Evolutionary conservation across 805 yeast genomes (phyloP).

Genomic region (Yueomyces sinensis): DNA sequence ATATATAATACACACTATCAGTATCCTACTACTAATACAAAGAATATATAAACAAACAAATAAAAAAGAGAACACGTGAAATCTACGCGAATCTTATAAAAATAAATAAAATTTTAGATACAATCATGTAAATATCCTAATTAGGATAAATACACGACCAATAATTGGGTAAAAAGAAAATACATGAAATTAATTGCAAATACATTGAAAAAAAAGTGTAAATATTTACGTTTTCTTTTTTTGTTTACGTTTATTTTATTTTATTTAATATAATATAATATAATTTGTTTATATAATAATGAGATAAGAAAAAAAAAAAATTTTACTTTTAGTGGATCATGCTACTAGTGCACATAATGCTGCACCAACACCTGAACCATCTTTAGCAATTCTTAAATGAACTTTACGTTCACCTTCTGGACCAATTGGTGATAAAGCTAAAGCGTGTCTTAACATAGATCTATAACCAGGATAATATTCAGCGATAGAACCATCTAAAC

Average conservation of each 20-base stretch:
- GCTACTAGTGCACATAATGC: slow-evolving; percentile 69
- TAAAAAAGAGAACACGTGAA: no score
- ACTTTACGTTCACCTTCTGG: slow-evolving; percentile 62
- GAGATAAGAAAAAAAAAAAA: no score
- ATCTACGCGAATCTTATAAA: no score
- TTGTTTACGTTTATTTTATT: no score
- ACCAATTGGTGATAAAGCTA: slow-evolving; percentile 57
- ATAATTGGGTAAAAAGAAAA: not conserved
- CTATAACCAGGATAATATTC: slow-evolving; percentile 89
- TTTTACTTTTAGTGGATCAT: no score
- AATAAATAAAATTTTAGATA: no score
- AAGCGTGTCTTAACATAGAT: slow-evolving; percentile 66
- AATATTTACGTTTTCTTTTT: not conserved
- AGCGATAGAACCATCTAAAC: slow-evolving; percentile 91
- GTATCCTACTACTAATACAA: no score
- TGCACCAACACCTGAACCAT: slow-evolving; percentile 96
- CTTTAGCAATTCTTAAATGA: slow-evolving; percentile 72
- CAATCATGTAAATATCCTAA: not conserved
- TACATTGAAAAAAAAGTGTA: not conserved
- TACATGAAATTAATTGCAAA: not conserved
- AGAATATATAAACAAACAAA: no score
- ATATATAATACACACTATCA: no score
- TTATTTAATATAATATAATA: no score
- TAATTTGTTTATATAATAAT: no score
- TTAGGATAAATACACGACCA: not conserved